Base-by-base conservation (phyloP, 257 asterid genomes). In the Thymus quinquecostatus region DNA sequence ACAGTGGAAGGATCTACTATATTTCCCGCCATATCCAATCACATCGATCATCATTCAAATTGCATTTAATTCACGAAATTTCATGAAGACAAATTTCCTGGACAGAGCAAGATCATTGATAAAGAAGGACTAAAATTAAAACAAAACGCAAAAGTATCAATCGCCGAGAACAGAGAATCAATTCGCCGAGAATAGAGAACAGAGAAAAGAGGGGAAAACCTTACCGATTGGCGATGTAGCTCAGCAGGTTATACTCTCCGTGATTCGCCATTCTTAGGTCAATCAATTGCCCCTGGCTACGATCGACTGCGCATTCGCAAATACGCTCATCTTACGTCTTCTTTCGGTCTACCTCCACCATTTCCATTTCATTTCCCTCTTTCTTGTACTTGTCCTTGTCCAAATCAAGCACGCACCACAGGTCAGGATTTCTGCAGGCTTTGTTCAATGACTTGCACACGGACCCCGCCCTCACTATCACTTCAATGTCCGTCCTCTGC, bases 271-370 rank as follows among this genome's bases (percentile, higher is more conserved):
- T 33, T 12, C 34, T 73, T 11, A 81, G 49, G 58, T 74, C 79
- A 56, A 72, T 28, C 68, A 86, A 36, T 34, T 86, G 73, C 1
- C 89, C 85, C 55, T 74, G 78, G 75, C 88, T 73, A 30, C 33
- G 86, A 58, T 80, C 81, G 60, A 82, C 87, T 8, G 89, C 87
- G 63, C 10, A 43, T 6, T 70, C 70, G 77, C 85, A 82, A 47
- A 78, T n/a, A 58, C 8, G 28, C 3, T 5, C 1, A 43, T 29
- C 13, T 5, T 2, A 13, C 44, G 6, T 41, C 10, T 5, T 30
- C 33, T 21, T 21, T 21, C 21, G 21, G 10, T 2, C 28, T 11
- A 3, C 28, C 12, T 21, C 21, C 21, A 21, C 21, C 21, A 21
- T 21, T 21, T 21, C 21, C 21, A 0, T 0, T 21, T 21, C 21